These are phyloP conservation scores for Trichaptum fuscoviolaceum DNA, from an alignment of 768 basidiomycete genomes.

Conservation along the genomic window DNA sequence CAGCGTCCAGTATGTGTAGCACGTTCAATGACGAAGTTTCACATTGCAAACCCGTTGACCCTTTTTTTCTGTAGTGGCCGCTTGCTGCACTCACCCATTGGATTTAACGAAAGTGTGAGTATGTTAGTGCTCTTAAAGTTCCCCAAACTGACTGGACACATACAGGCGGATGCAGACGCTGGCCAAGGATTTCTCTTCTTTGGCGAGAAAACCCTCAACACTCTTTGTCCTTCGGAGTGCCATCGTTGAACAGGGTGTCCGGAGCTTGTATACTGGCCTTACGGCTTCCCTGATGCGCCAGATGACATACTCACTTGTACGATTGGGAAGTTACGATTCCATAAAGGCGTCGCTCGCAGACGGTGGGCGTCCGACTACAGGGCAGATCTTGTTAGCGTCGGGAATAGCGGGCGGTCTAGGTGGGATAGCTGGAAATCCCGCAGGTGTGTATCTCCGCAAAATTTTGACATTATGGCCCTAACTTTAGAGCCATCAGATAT, in stretches of 20 bases:
- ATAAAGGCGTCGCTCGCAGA: slow-evolving; percentile 54
- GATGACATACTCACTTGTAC: slow-evolving; percentile 88
- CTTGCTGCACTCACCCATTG: slow-evolving; percentile 75
- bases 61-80: slow-evolving; percentile 53
- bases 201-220: slow-evolving; percentile 57
- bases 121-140: not conserved
- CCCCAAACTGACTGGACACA: slow-evolving; percentile 3
- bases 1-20: slow-evolving; percentile 48
- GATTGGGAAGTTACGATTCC: slow-evolving; percentile 78
- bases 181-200: slow-evolving; percentile 26
- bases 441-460: slow-evolving; percentile 40
- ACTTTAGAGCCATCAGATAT: slow-evolving; percentile 44
- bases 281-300: slow-evolving; percentile 81
- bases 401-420: slow-evolving; percentile 75
- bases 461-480: not conserved
- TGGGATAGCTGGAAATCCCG: slow-evolving; percentile 82
- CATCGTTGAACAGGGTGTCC: slow-evolving; percentile 60
- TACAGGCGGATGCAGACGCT: slow-evolving; percentile 79
- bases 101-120: slow-evolving; percentile 83
- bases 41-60: slow-evolving; percentile 10
- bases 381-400: slow-evolving; percentile 57
- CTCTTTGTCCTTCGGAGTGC: slow-evolving; percentile 59
- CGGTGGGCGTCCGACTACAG: slow-evolving; percentile 46
- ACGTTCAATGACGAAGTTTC: slow-evolving; percentile 8
- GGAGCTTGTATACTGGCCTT: slow-evolving; percentile 75